phyloP scores from a whole-genome alignment of 2,329 filamentous ascomycete genomes.

The Trichoderma breve region DNA sequence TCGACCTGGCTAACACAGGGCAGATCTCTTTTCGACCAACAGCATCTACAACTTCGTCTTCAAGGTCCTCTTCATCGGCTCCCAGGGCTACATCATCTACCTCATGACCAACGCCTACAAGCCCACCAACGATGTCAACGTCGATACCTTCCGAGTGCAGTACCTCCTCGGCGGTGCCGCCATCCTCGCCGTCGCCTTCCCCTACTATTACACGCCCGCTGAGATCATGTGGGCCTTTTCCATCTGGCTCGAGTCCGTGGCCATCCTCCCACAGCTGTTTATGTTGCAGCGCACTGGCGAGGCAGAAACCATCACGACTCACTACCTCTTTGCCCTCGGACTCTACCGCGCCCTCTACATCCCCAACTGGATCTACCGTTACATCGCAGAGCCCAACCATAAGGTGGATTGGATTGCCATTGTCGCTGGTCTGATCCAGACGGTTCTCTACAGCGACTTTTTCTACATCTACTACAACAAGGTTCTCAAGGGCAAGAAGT shows the following conservation, averaged over 20 bases:
- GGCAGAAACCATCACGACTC: conserved; percentile 98
- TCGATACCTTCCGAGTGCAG: conserved; percentile 96
- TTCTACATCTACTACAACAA: conserved; percentile 99
- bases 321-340: conserved; percentile 93
- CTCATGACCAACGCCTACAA: conserved; percentile 98
- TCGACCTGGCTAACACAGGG: not conserved
- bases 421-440: conserved; percentile 87
- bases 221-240: conserved; percentile 98
- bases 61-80: conserved; percentile 90
- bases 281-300: conserved; percentile 97
- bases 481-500: conserved; percentile 85
- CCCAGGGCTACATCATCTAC: conserved; percentile 92
- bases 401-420: conserved; percentile 83
- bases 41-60: conserved; percentile 91
- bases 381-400: conserved; percentile 69
- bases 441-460: conserved; percentile 95
- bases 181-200: conserved; percentile 76
- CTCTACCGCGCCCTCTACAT: conserved; percentile 93
- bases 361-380: conserved; percentile 96
- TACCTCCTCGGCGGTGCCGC: conserved; percentile 84
- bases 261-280: conserved; percentile 95
- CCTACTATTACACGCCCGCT: conserved; percentile 75
- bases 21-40: conserved; percentile 81
- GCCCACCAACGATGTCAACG: conserved; percentile 92
- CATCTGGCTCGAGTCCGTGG: conserved; percentile 96